These are phyloP conservation scores for Echria macrotheca DNA, from an alignment of 495 filamentous ascomycete species.

Conservation along the genomic window DNA sequence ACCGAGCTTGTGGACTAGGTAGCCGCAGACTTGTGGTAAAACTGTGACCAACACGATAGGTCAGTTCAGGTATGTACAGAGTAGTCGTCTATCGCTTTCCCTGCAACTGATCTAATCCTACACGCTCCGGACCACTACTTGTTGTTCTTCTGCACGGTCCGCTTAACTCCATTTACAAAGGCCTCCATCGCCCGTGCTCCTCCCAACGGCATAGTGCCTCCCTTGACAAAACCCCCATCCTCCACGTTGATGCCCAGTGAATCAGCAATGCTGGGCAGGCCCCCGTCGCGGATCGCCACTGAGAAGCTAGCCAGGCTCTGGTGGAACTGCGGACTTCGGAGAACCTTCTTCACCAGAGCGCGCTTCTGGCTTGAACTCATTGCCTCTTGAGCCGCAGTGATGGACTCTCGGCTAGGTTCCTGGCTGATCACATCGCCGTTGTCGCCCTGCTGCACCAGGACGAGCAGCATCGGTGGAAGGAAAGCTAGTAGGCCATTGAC, in stretches of 20 bases:
- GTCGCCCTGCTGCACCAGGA: slow-evolving; percentile 64
- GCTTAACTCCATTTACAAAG: slow-evolving; percentile 83
- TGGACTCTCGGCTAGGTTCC: slow-evolving; percentile 60
- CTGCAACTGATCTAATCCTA: no score
- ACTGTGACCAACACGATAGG: no score
- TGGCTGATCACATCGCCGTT: slow-evolving; percentile 31
- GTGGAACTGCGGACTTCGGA: slow-evolving; percentile 85
- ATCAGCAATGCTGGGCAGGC: slow-evolving; percentile 80
- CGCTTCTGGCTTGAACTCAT: slow-evolving; percentile 74
- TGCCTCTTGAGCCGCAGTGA: slow-evolving; percentile 66
- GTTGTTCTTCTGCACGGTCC: slow-evolving; percentile 61
- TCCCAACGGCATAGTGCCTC: slow-evolving; percentile 73
- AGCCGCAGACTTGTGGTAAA: no score
- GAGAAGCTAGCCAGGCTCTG: slow-evolving; percentile 83
- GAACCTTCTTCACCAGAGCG: slow-evolving; percentile 69
- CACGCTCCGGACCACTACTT: no score
- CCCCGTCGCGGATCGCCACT: slow-evolving; percentile 85
- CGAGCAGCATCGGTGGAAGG: slow-evolving; percentile 62
- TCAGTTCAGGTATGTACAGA: no score
- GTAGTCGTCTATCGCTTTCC: no score
- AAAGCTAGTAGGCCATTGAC: slow-evolving; percentile 71
- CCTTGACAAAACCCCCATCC: slow-evolving; percentile 74
- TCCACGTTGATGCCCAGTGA: slow-evolving; percentile 72
- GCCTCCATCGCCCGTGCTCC: slow-evolving; percentile 85
- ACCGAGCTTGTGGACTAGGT: no score